Base-by-base conservation (phyloP, 2,329 filamentous ascomycete genomes). In the Aureobasidium sp. region DNA sequence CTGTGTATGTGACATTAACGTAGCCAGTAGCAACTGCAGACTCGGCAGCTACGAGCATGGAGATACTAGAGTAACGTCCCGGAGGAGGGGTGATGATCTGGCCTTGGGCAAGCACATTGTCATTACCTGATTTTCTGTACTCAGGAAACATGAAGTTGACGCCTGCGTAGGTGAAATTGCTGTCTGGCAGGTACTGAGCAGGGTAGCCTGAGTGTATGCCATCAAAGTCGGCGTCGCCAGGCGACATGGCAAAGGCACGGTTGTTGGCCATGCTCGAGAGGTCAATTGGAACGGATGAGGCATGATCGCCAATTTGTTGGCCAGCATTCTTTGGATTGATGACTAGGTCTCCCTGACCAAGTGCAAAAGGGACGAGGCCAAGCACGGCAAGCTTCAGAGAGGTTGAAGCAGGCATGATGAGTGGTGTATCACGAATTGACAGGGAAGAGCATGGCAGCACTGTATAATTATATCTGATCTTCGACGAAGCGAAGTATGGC, bases 1-100 rank as follows among this genome's bases (percentile, higher is more conserved):
- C 75, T 0, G 69, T 66, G 60, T 76, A 77, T 1, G 70, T 73
- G 8, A 70, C 71, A 40, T 71, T 76, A n/a, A 77, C 64, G 9
- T 67, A 70, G 5, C 71, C 73, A 22, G 72, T 71, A 7, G 73
- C 73, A 59, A 75, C 72, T 5, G 71, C 73, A 8, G 68, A 68
- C 63, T 77, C 75, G 2, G 73, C 71, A 8, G 75, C 72, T n/a
- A 73, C 73, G 17, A 76, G 72, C 70, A 76, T 73, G 33, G 74
- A 69, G 17, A 74, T 71, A 52, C 71, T 72, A 62, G 75, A 70
- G 50, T 77, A 77, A 45, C 67, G 68, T 2, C 68, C 70, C 24
- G 61, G 63, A 2, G 73, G 71, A 4, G 74, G 68, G 5, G 57
- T 62, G 27, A 76, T 66, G 17, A 66, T 68, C 56, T 77, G 75